These are phyloP conservation scores for Cyclotella cryptica DNA, from an alignment of 108 stramenopile genomes.

Conservation along the genomic window DNA sequence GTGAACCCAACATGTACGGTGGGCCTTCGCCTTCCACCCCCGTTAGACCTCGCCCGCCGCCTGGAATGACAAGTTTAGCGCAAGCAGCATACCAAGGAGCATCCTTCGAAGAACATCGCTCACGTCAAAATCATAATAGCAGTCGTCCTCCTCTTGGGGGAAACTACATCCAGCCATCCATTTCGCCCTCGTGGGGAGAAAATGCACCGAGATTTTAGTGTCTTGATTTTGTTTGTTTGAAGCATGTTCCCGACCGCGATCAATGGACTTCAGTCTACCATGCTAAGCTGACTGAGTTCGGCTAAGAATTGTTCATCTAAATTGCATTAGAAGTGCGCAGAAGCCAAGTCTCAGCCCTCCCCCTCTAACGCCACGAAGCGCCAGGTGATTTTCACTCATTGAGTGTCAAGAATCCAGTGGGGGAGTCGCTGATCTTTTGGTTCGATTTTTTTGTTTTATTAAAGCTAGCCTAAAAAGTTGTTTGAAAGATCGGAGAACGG, in stretches of 20 bases:
- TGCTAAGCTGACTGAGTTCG: conserved; percentile 12
- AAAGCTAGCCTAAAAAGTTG: too few species aligned
- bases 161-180: conserved; percentile 11
- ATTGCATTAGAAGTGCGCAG: conserved; percentile 1
- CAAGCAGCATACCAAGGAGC: not conserved
- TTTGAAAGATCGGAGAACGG: too few species aligned
- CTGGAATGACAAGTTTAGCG: conserved; percentile 25
- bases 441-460: too few species aligned
- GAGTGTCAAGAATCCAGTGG: too few species aligned
- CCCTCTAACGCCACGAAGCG: not conserved
- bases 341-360: not conserved
- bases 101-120: not conserved
- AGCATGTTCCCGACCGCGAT: not conserved
- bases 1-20: conserved; percentile 7
- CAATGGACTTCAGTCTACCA: not conserved
- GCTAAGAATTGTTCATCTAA: conserved; percentile 2
- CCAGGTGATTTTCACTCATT: not conserved
- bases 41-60: conserved; percentile 13
- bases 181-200: conserved; percentile 4
- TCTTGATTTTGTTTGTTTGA: not conserved
- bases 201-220: conserved; percentile 11
- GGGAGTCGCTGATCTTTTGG: too few species aligned
- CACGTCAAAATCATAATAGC: not conserved
- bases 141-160: not conserved
- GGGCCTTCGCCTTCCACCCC: not conserved